Base-by-base conservation (phyloP, 768 basidiomycete species). In the Amanita molliuscula region DNA sequence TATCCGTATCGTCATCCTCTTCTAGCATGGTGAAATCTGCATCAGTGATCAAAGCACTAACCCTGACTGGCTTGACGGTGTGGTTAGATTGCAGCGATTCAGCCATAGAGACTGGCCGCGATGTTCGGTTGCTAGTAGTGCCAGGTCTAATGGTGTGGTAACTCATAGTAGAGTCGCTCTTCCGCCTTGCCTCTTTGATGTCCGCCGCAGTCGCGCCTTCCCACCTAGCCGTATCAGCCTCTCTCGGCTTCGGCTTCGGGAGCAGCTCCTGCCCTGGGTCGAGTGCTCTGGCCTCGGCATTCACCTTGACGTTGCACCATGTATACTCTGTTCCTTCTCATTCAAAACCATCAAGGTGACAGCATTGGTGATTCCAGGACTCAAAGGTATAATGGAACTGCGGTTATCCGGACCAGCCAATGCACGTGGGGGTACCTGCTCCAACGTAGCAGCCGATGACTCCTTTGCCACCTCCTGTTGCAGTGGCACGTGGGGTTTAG, bases 101-200 rank as follows among this genome's bases (percentile, higher is more conserved):
- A 7, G 84, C 84, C 65, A 82, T 77, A 7, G 87, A 89, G 28
- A 86, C 83, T 3, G 87, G 87, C 13, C 87, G 74, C 33, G 83
- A 79, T 2, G 81, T 68, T 23, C 74, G 74, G 29, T 61, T 62
- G 34, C 71, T 72, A 11, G 67, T 57, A 28, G 70, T 66, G 10
- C 77, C 70, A 31, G 81, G 77, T 26, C 84, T 76, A 50, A 86
- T 77, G 16, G 86, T 88, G 54, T 77, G 76, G 59, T 82, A 80
- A 58, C 84, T 82, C 60, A 82, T 78, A n/a, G 85, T 88, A 5
- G 87, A 81, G 63, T 90, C 87, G 56, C 86, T 88, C 66, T 84
- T 86, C 58, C 87, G 69, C 82, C 86, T 84, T 28, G 73, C 71
- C 54, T 89, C 87, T 67, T 83, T 88, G 58, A 62, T 62, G 41